phyloP scores from a whole-genome alignment of 495 filamentous ascomycete genomes.

The Parathielavia appendiculata region DNA sequence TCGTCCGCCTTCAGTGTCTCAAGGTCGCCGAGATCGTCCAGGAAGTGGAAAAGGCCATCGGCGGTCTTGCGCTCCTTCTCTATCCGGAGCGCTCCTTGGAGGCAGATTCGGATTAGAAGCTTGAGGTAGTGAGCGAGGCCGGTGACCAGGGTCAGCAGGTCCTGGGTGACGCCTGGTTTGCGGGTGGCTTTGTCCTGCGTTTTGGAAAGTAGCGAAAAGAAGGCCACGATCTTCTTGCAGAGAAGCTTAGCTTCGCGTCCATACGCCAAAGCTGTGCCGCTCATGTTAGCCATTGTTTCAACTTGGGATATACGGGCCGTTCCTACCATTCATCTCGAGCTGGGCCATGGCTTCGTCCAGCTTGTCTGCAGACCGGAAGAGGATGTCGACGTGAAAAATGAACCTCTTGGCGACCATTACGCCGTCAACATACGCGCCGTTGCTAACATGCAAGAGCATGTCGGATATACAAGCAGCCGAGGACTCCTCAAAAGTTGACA shows the following conservation, averaged over 20 bases:
- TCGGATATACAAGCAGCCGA: conserved; percentile 98
- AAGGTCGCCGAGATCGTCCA: conserved; percentile 70
- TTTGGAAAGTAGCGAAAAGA: conserved; percentile 90
- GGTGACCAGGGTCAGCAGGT: conserved; percentile 89
- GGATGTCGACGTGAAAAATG: conserved; percentile 89
- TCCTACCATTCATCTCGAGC: conserved; percentile 69
- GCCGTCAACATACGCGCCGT: conserved; percentile 91
- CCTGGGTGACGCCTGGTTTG: conserved; percentile 93
- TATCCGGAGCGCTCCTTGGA: conserved; percentile 87
- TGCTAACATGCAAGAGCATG: conserved; percentile 98
- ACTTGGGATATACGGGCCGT: not conserved
- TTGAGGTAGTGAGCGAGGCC: conserved; percentile 98
- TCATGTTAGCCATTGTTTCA: conserved; percentile 6
- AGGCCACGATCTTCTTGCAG: conserved; percentile 98
- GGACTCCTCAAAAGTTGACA: conserved; percentile 95
- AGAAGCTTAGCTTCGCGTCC: conserved; percentile 92
- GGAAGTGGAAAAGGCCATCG: conserved; percentile 72
- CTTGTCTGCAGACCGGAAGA: conserved; percentile 84
- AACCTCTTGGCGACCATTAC: conserved; percentile 95
- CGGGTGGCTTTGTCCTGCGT: conserved; percentile 84
- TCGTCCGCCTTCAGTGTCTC: conserved; percentile 67
- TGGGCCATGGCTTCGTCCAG: conserved; percentile 66
- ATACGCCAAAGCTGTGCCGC: conserved; percentile 68
- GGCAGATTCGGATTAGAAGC: conserved; percentile 91
- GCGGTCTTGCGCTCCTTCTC: conserved; percentile 73